A percentile compares a stretch with the other conserved stretches of the same genome.
These are phyloP conservation scores for Exophiala aquamarina DNA, from an alignment of 2,329 filamentous ascomycete genomes.

Conservation along the genomic window DNA sequence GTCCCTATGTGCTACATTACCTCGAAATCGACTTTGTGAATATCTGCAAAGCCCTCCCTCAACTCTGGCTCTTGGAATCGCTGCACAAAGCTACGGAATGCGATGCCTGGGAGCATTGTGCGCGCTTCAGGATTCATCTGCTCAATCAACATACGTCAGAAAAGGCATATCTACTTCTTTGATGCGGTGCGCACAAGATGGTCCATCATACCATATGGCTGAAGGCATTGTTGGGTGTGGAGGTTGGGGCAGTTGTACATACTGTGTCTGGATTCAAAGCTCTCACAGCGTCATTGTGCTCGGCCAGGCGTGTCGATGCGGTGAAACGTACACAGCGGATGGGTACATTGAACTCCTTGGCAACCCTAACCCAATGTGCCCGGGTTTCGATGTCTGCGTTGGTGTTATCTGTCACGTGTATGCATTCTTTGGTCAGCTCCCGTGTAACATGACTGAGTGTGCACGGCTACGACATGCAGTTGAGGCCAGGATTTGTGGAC, in stretches of 20 bases:
- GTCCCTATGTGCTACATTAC: too few relatives aligned
- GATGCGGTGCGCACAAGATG: too few relatives aligned
- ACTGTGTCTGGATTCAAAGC: conserved; percentile 54
- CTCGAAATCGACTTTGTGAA: conserved; percentile 72
- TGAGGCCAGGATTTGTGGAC: too few relatives aligned
- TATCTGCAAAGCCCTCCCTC: conserved; percentile 80
- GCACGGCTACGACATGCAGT: too few relatives aligned
- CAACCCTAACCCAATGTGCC: conserved; percentile 74
- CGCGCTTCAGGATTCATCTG: conserved; percentile 82
- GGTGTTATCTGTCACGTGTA: conserved; percentile 73
- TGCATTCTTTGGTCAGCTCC: too few relatives aligned
- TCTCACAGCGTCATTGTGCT: conserved; percentile 86
- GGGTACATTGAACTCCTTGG: conserved; percentile 67
- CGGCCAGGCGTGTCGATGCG: conserved; percentile 65
- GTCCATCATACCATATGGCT: too few relatives aligned
- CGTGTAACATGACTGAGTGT: too few relatives aligned
- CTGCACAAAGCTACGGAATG: conserved; percentile 73
- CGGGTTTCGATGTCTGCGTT: conserved; percentile 80
- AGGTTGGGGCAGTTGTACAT: conserved; percentile 34
- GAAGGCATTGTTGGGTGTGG: conserved; percentile 17
- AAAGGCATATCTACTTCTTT: too few relatives aligned
- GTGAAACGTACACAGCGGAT: conserved; percentile 87
- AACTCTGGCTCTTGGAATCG: conserved; percentile 70
- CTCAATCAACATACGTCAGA: conserved; percentile 21
- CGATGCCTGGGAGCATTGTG: conserved; percentile 70